A percentile compares a stretch with the other conserved stretches of the same genome.
Conservation (phyloP, 1,284 basidiomycete genomes). For the Singerocomus rubriflavus region DNA sequence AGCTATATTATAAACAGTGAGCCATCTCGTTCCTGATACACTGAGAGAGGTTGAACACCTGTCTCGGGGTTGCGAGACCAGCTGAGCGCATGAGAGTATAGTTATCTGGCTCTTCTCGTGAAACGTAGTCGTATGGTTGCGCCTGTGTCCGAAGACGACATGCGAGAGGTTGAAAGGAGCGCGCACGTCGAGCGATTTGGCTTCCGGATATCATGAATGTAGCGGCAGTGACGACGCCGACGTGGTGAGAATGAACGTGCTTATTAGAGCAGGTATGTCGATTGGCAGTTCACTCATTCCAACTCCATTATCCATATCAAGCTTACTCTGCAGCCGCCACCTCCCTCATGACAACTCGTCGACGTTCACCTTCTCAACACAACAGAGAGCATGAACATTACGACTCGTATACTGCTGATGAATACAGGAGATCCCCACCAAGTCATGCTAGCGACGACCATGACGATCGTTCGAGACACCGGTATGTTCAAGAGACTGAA, state of each 20-base stretch:
- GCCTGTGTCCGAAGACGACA: constrained; percentile 44
- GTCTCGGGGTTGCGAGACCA: constrained; percentile 65
- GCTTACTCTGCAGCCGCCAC: background rate
- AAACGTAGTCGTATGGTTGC: constrained; percentile 37
- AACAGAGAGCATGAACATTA: constrained; percentile 32
- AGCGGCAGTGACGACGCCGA: background rate
- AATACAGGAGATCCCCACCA: constrained; percentile 36
- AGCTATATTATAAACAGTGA: constrained; percentile 47
- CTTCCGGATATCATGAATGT: constrained; percentile 19
- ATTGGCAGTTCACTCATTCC: background rate
- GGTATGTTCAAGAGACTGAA: constrained; percentile 37
- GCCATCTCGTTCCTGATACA: background rate
- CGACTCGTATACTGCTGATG: constrained; percentile 29
- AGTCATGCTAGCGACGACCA: constrained; percentile 40
- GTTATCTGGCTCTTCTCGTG: constrained; percentile 33
- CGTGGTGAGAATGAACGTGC: constrained; percentile 8
- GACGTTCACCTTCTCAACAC: constrained; percentile 44
- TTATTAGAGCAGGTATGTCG: background rate
- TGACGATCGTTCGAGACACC: constrained; percentile 30
- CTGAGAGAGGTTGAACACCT: constrained; percentile 42
- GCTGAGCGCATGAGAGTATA: constrained; percentile 30
- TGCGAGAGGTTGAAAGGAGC: constrained; percentile 21
- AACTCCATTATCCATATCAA: background rate
- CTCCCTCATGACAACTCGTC: constrained; percentile 31
- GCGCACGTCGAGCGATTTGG: constrained; percentile 19